These are phyloP conservation scores for Stropharia rugosoannulata DNA, from an alignment of 768 basidiomycete genomes.

Conservation along the genomic window DNA sequence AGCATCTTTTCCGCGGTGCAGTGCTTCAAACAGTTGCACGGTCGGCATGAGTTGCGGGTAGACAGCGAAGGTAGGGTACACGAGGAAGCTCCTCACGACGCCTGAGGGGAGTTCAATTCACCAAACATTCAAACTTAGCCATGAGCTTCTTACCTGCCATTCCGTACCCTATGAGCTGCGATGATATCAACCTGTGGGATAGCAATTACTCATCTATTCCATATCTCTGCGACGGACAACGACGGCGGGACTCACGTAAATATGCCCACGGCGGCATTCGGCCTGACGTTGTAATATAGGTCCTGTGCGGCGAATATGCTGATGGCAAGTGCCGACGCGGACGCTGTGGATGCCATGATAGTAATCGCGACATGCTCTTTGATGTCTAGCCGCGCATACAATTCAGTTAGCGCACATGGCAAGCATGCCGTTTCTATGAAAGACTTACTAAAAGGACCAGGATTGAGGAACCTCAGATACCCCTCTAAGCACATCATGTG, in stretches of 20 bases:
- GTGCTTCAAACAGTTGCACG: conserved; percentile 41
- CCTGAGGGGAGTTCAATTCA: background rate
- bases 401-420: background rate
- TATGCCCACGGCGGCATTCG: conserved; percentile 42
- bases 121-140: background rate
- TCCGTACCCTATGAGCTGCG: conserved; percentile 42
- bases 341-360: conserved; percentile 60
- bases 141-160: conserved; percentile 26
- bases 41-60: conserved; percentile 39
- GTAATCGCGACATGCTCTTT: conserved; percentile 64
- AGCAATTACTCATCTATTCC: background rate
- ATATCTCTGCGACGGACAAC: background rate
- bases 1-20: conserved; percentile 43
- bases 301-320: conserved; percentile 59
- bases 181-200: conserved; percentile 25
- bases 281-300: conserved; percentile 40
- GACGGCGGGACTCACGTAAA: conserved; percentile 24
- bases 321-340: conserved; percentile 55
- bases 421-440: background rate
- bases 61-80: conserved; percentile 50
- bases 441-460: conserved; percentile 56
- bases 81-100: conserved; percentile 47
- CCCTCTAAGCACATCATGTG: background rate
- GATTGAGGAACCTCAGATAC: conserved; percentile 43
- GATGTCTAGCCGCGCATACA: conserved; percentile 29